phyloP scores from a whole-genome alignment of 176 grass and related monocot genomes.

The Tillandsia leiboldiana region DNA sequence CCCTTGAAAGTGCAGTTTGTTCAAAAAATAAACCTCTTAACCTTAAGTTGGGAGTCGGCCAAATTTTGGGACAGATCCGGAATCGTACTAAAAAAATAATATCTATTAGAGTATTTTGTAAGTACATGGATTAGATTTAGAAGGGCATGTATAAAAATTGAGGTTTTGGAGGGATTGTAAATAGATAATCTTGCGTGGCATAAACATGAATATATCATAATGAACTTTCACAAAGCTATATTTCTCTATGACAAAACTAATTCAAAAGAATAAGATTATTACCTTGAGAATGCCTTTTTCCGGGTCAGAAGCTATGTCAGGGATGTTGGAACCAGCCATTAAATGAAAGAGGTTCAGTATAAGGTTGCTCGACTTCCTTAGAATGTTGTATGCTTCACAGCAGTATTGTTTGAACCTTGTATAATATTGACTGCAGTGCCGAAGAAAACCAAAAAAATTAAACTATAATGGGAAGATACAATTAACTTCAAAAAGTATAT shows the following conservation, averaged over 20 bases:
- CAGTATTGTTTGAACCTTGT: slow-evolving; percentile 97
- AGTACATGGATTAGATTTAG: too few relatives aligned
- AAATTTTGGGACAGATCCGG: too few relatives aligned
- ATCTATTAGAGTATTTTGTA: too few relatives aligned
- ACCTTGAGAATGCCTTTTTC: slow-evolving; percentile 96
- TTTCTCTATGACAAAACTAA: background rate
- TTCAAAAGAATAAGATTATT: slow-evolving; percentile 8
- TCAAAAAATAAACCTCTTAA: too few relatives aligned
- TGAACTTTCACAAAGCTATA: background rate
- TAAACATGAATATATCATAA: background rate
- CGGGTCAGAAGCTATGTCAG: slow-evolving; percentile 66
- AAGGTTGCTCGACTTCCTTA: slow-evolving; percentile 88
- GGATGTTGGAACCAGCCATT: slow-evolving; percentile 82
- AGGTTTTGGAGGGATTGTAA: too few relatives aligned
- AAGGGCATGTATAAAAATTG: too few relatives aligned
- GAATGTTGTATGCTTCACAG: slow-evolving; percentile 95
- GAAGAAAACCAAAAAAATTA: slow-evolving; percentile 4
- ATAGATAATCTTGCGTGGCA: too few relatives aligned
- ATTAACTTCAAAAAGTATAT: background rate
- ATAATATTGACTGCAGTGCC: slow-evolving; percentile 86
- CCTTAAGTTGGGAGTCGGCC: too few relatives aligned
- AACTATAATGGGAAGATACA: background rate
- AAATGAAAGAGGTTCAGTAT: slow-evolving; percentile 93
- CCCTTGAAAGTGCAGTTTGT: too few relatives aligned
- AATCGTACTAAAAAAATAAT: too few relatives aligned